Base-by-base conservation (phyloP, 805 yeast genomes). In the Torulaspora gathmanii region DNA sequence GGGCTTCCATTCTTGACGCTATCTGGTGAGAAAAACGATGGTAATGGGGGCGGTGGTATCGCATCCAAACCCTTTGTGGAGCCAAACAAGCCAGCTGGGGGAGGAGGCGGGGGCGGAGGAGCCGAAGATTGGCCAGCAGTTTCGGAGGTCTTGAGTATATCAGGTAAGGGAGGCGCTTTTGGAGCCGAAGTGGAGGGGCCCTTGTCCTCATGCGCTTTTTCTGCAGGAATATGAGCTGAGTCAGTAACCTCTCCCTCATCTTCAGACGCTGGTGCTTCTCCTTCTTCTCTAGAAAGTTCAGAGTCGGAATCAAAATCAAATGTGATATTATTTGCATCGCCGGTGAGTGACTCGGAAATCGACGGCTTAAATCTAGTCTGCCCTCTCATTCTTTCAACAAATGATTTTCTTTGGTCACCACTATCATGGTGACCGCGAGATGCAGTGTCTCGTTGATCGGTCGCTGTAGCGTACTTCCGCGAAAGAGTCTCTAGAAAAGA, bases 391-490 rank as follows among this genome's bases (percentile, higher is more conserved):
- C 68, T 54, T 22, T 60, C 52, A 46, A 63, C 56, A 33, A 64
- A 63, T 1, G 62, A 49, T 29, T 51, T 57, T 45, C 54, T 50
- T 39, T 52, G 53, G 42, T 49, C 49, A 15, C 30, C 29, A n/a
- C 33, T 27, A n/a, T 15, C 34, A 16, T 12, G 12, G 20, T 31
- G 17, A 8, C 19, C 17, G 12, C 7, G 3, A 13, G 8, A 11
- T 7, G 34, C 17, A 13, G 34, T 4, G 16, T 31, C 34, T 31
- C 12, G 16, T 16, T 31, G 34, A 6, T 31, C 34, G 16, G n/a
- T 58, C 4, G 61, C 64, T 10, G 60, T 57, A 5, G 63, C 65
- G 48, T 63, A 65, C 44, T 64, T 65, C 30, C 64, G 63, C 1
- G 68, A 59, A 38, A 65, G 45, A 1, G 58, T 38, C 31, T 57